These are phyloP conservation scores for Panaeolus papilionaceus DNA, from an alignment of 768 basidiomycete genomes.

Conservation along the genomic window DNA sequence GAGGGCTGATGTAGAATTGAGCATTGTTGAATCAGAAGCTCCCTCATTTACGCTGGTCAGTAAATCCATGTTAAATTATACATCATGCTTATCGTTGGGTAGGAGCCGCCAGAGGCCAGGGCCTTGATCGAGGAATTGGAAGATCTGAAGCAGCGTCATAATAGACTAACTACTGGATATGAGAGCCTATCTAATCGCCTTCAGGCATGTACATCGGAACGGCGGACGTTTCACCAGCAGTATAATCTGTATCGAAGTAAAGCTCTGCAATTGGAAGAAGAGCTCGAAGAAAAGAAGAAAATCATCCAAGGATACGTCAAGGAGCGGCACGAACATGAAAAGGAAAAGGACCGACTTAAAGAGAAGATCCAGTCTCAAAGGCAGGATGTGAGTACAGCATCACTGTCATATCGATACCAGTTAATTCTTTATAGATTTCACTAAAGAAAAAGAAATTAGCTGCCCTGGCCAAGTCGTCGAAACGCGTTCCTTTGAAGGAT, in stretches of 20 bases:
- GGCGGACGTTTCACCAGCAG: neutral
- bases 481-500: neutral
- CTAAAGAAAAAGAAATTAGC: neutral
- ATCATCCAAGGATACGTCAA: constrained; percentile 6
- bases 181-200: neutral
- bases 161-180: neutral
- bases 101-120: neutral
- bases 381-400: neutral
- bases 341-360: neutral
- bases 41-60: neutral
- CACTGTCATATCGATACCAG: neutral
- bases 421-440: neutral
- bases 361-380: neutral
- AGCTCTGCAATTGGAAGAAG: neutral
- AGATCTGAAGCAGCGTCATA: neutral
- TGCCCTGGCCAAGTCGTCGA: neutral
- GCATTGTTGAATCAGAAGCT: neutral
- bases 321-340: neutral
- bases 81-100: neutral
- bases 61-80: neutral
- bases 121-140: neutral
- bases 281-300: neutral
- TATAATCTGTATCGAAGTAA: neutral
- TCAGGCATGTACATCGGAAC: neutral
- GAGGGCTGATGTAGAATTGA: neutral